A percentile compares a stretch with the other conserved stretches of the same genome.
Evolutionary conservation across 305 asterid species (phyloP).

Genomic region (Solanum hybrid): DNA sequence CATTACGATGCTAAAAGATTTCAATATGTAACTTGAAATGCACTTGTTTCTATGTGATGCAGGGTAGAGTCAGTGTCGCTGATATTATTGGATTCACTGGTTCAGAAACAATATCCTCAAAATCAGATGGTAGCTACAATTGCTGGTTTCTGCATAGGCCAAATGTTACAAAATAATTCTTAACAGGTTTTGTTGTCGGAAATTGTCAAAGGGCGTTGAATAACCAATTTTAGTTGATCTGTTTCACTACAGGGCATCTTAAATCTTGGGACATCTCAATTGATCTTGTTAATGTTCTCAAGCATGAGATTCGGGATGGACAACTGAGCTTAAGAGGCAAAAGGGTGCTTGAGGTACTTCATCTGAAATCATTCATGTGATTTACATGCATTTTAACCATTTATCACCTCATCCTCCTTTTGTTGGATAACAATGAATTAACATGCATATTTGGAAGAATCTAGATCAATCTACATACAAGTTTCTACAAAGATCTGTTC

Average conservation of each 20-base stretch:
- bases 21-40: conserved; percentile 2
- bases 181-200: neutral
- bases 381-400: neutral
- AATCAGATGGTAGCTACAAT: conserved; percentile 21
- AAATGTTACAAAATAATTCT: neutral
- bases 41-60: conserved; percentile 4
- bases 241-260: conserved; percentile 14
- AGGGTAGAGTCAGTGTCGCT: conserved; percentile 30
- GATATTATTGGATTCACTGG: conserved; percentile 29
- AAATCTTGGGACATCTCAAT: conserved; percentile 28
- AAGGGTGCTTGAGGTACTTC: conserved; percentile 27
- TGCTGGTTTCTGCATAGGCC: neutral
- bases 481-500: neutral
- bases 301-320: conserved; percentile 34
- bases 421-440: neutral
- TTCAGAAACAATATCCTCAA: conserved; percentile 23
- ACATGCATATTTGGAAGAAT: neutral
- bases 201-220: neutral
- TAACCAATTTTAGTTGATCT: neutral
- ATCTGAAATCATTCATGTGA: neutral
- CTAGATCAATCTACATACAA: neutral
- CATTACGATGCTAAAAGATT: neutral
- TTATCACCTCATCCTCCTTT: neutral
- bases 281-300: conserved; percentile 32
- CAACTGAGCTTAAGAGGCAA: conserved; percentile 31